These are phyloP conservation scores for Tetratostichococcus sp. DNA, from an alignment of 139 green algal genomes.

Conservation along the genomic window DNA sequence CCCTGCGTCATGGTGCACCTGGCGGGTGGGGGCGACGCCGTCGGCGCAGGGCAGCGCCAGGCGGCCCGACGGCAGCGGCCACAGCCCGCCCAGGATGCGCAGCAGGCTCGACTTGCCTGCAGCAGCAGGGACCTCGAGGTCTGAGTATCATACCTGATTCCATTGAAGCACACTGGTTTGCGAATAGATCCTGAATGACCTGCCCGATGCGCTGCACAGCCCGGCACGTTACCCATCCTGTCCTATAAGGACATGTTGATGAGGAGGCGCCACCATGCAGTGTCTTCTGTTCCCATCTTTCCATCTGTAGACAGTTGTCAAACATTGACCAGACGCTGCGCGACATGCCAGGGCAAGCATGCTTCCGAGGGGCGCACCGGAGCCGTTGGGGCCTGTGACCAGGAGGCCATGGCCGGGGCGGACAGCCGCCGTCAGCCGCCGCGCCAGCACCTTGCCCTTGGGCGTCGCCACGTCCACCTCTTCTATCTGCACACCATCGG, in stretches of 20 bases:
- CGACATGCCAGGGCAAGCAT: neutral
- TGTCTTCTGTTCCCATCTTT: no score
- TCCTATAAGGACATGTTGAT: no score
- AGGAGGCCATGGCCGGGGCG: conserved; percentile 37
- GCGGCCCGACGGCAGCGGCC: conserved; percentile 39
- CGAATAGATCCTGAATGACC: no score
- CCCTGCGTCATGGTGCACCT: no score
- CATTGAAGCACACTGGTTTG: no score
- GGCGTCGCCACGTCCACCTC: conserved; percentile 50
- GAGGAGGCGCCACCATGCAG: no score
- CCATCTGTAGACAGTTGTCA: no score
- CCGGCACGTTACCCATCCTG: no score
- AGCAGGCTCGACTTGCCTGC: conserved; percentile 49
- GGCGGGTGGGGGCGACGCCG: conserved; percentile 1
- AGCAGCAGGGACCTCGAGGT: neutral
- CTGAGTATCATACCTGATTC: no score
- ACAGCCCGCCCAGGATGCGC: conserved; percentile 53
- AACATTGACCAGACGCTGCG: no score
- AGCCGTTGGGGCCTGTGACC: conserved; percentile 56
- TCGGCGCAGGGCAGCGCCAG: conserved; percentile 4
- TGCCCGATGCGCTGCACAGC: no score
- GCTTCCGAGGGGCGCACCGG: neutral
- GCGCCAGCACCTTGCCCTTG: conserved; percentile 39
- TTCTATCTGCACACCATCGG: conserved; percentile 3
- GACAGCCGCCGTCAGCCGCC: conserved; percentile 38